Base-by-base conservation (phyloP, 139 green algal genomes). In the Tetradesmus lagerheimii region DNA sequence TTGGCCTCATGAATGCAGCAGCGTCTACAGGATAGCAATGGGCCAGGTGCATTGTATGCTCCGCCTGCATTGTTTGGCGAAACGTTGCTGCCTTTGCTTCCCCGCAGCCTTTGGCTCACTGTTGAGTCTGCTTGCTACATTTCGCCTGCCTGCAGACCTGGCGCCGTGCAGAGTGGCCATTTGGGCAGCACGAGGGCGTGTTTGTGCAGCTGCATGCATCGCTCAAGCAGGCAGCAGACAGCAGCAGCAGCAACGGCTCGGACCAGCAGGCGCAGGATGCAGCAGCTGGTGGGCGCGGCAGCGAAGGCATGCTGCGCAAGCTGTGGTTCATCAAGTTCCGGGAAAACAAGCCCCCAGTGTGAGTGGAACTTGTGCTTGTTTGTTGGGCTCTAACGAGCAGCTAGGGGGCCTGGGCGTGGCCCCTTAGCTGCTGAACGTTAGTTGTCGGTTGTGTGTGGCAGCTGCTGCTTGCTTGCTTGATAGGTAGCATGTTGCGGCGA, bases 161-260 rank as follows among this genome's bases (percentile, higher is more conserved):
- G 87, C 53, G 25, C 8, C 57, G 50, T 27, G 74, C 50, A 29
- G 38, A 29, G 34, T 91, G 87, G 78, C 87, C 53, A 3, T 71
- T 66, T 35, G 76, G 57, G 29, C 41, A 57, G 6, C 78, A 91
- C n/a, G 87, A 91, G 43, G 87, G 87, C 41, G 87, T 91, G 35
- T 87, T 91, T 80, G 57, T 91, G 29, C 87, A 91, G 78, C 31
- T 91, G 41, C 87, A 91, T 39, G 87, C 87, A 11, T 18, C 45
- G 6, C 23, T 88, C 4, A 50, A 87, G 82, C 57, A 77, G 34
- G 31, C 82, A 31, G 25, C 6, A 29, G 34, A 66, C 82, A 87
- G 82, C 82, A 87, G 34, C 53, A 74, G 53, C 34, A 43, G 9
- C n/a, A 85, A 38, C 27, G 57, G 57, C 57, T 31, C 39, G 39